Percentiles rank a stretch among this genome's conserved stretches.
Conservation (phyloP, 2,329 filamentous ascomycete genomes). For the Alternaria infectoria region DNA sequence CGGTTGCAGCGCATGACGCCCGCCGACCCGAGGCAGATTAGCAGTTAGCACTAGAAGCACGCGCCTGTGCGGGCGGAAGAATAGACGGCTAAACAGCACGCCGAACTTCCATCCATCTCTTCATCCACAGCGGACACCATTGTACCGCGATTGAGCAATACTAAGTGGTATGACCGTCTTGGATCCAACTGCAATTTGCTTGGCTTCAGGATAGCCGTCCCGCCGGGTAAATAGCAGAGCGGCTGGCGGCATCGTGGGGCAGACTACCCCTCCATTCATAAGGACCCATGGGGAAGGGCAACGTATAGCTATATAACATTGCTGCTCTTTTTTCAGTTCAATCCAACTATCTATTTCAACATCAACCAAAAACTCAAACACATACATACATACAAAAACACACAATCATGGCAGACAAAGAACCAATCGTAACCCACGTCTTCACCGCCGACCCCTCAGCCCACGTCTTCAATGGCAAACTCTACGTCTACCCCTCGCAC, state of each 20-base stretch:
- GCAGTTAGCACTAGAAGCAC: constrained; percentile 13
- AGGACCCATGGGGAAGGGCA: constrained; percentile 26
- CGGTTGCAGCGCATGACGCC: constrained; percentile 16
- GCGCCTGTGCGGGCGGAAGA: constrained; percentile 35
- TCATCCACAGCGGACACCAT: constrained; percentile 18
- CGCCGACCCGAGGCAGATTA: constrained; percentile 28
- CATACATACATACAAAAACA: background rate
- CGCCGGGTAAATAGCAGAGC: constrained; percentile 42
- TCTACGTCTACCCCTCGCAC: constrained; percentile 84
- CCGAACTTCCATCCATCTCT: constrained; percentile 15
- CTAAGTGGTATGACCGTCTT: constrained; percentile 21
- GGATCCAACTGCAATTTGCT: constrained; percentile 19
- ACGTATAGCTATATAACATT: constrained; percentile 7
- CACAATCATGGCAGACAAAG: constrained; percentile 47
- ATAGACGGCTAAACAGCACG: constrained; percentile 41
- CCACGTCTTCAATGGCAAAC: constrained; percentile 75
- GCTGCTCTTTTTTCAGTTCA: constrained; percentile 3
- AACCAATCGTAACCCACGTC: constrained; percentile 73
- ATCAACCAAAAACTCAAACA: background rate
- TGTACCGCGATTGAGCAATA: constrained; percentile 22
- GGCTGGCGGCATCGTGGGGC: constrained; percentile 29
- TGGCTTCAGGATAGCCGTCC: constrained; percentile 33
- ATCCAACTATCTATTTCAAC: background rate
- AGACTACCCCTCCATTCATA: constrained; percentile 34
- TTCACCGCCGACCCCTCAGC: constrained; percentile 83